Evolutionary conservation across 306 rosid genomes (phyloP), one percentile per base, ranked within the genome.

Genomic region (Sesbania bispinosa): DNA sequence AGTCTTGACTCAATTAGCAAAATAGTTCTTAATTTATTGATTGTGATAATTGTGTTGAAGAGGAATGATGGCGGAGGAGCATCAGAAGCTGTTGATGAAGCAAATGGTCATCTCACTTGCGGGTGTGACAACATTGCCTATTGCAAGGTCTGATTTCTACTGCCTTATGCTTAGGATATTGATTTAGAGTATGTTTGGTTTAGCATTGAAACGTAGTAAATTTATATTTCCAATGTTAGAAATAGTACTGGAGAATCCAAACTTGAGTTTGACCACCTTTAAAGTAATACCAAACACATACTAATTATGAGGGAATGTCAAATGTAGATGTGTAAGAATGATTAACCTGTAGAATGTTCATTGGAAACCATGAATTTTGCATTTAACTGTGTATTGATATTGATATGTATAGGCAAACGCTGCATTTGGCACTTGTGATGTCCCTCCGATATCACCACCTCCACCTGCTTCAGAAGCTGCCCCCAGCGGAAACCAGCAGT

Each of bases 41-140:
- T 23, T 38, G 9, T 18, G n/a, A 41, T 59, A 38, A 60, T 77
- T 62, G 24, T 80, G 67, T 65, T 85, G 79, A 75, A 95, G 99
- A 89, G 83, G 60, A 95, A 73, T 80, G 99, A 95, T 58, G 99
- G 99, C 1, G 96, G 97, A 47, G 99, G 99, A 69, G 96, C 96
- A 62, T 66, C 97, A n/a, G 88, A 91, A 76, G 96, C 93, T 2
- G 96, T 89, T 76, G 97, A 95, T 81, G 76, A 76, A 82, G 92
- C 96, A 24, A 95, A 86, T 14, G 99, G 99, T 33, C 99, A 89
- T 68, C 87, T 91, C 75, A 85, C 96, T 46, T 91, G 99, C 62
- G 99, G 99, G 2, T 95, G 99, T 77, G 93, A 78, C 57, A 88
- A 26, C 84, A 89, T 95, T 66, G 88, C 96, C 36, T 95, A 85